Evolutionary conservation across 2,329 filamentous ascomycete species (phyloP).

Genomic region (Mycosphaerella sp.): DNA sequence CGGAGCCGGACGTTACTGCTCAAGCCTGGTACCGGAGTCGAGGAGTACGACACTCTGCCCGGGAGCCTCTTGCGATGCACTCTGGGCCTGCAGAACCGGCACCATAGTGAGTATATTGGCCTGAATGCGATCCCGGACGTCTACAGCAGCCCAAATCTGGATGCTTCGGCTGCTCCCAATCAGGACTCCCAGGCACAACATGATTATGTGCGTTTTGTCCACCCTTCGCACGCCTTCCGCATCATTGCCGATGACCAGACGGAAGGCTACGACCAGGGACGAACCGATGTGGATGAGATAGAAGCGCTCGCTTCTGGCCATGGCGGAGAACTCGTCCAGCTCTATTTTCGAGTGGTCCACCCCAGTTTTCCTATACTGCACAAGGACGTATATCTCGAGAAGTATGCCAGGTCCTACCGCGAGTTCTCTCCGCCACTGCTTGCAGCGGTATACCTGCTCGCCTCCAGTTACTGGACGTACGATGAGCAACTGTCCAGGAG

Average conservation of each 20-base stretch:
- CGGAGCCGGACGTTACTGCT: constrained; percentile 14
- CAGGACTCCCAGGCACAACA: neutral
- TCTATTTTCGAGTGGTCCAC: constrained; percentile 64
- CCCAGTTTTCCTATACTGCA: constrained; percentile 54
- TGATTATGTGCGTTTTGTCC: constrained; percentile 57
- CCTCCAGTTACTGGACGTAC: constrained; percentile 56
- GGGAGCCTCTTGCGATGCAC: constrained; percentile 61
- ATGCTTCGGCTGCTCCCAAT: neutral
- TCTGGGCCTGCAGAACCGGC: constrained; percentile 33
- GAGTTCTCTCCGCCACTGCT: constrained; percentile 55
- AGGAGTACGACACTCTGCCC: constrained; percentile 65
- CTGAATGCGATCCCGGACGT: constrained; percentile 23
- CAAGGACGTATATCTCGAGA: constrained; percentile 57
- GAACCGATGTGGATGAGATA: constrained; percentile 58
- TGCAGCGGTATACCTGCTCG: constrained; percentile 57
- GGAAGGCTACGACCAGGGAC: constrained; percentile 21
- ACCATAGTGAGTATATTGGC: constrained; percentile 27
- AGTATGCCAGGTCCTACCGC: constrained; percentile 51
- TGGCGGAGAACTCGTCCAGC: constrained; percentile 61
- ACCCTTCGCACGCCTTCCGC: constrained; percentile 67
- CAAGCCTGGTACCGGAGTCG: constrained; percentile 41
- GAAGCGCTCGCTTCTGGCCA: constrained; percentile 65
- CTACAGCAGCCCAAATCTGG: constrained; percentile 11
- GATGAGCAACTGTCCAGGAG: constrained; percentile 47
- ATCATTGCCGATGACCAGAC: constrained; percentile 52